These are phyloP conservation scores for Diaporthe vexans DNA, from an alignment of 2,329 filamentous ascomycete genomes.

Conservation along the genomic window DNA sequence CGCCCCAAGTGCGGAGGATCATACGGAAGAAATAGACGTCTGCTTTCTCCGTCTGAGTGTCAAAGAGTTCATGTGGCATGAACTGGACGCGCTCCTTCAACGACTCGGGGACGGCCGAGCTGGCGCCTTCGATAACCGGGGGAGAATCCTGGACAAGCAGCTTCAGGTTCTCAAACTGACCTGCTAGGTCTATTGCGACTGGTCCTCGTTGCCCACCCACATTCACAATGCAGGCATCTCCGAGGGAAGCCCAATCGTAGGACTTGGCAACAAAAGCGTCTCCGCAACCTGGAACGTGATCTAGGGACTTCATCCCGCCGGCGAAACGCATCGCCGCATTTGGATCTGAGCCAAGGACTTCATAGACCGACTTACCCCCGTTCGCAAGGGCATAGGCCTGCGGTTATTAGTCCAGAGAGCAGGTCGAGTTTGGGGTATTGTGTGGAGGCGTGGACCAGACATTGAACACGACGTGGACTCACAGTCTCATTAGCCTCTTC, in stretches of 20 bases:
- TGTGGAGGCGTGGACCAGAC: not conserved
- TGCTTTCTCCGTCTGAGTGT: not conserved
- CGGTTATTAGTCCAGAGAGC: too few relatives aligned
- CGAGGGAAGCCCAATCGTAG: not conserved
- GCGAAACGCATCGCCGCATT: not conserved
- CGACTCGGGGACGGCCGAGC: not conserved
- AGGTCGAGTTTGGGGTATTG: not conserved
- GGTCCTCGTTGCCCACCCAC: not conserved
- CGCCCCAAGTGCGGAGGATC: slow-evolving; percentile 61
- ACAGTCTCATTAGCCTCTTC: slow-evolving; percentile 10
- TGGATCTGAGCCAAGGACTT: not conserved
- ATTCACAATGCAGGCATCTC: not conserved
- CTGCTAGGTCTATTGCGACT: not conserved
- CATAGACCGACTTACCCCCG: not conserved
- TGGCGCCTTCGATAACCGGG: not conserved
- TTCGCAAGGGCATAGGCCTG: slow-evolving; percentile 8
- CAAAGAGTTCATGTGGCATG: slow-evolving; percentile 29
- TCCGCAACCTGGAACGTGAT: not conserved
- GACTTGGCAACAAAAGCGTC: not conserved
- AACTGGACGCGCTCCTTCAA: slow-evolving; percentile 17
- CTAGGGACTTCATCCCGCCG: not conserved
- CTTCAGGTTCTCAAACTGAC: not conserved
- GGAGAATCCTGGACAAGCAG: not conserved
- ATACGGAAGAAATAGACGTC: slow-evolving; percentile 49
- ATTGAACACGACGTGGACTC: not conserved